phyloP scores from a whole-genome alignment of 495 filamentous ascomycete genomes.

The Chaetomium fimeti region DNA sequence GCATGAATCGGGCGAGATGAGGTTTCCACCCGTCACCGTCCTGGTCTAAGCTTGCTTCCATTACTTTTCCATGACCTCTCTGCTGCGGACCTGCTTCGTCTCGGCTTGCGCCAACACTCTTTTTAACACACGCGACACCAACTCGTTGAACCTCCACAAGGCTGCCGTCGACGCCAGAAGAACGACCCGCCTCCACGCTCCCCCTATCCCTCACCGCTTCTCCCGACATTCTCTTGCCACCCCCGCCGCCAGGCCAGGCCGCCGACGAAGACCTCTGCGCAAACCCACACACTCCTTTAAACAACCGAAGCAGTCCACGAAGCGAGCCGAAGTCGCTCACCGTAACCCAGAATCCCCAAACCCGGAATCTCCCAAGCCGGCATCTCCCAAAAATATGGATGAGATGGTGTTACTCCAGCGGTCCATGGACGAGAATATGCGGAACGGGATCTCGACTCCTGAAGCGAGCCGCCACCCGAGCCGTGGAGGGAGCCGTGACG shows the following conservation, averaged over 20 bases:
- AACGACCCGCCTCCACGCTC: slow-evolving; percentile 30
- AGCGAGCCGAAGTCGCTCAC: slow-evolving; percentile 19
- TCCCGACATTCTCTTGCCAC: slow-evolving; percentile 25
- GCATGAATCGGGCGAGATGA: slow-evolving; percentile 38
- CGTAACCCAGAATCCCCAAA: not conserved
- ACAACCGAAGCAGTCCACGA: slow-evolving; percentile 5
- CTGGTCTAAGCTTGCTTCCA: slow-evolving; percentile 25
- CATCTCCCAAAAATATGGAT: slow-evolving; percentile 23
- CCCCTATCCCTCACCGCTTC: slow-evolving; percentile 27
- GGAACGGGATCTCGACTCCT: slow-evolving; percentile 25
- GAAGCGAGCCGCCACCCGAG: slow-evolving; percentile 19
- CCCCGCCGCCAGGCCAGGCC: slow-evolving; percentile 29
- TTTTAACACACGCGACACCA: slow-evolving; percentile 36
- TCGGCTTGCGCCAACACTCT: slow-evolving; percentile 40
- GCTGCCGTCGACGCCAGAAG: slow-evolving; percentile 38
- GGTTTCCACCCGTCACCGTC: slow-evolving; percentile 35
- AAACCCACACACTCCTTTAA: slow-evolving; percentile 29
- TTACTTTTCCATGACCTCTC: slow-evolving; percentile 39
- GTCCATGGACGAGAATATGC: slow-evolving; percentile 32
- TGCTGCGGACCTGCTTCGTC: slow-evolving; percentile 37
- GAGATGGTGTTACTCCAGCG: slow-evolving; percentile 33
- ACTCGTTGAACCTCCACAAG: slow-evolving; percentile 35
- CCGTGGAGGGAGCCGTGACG: slow-evolving; percentile 24
- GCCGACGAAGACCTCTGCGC: slow-evolving; percentile 31
- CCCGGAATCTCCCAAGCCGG: not conserved